These are phyloP conservation scores for Phytophthora boehmeriae DNA, from an alignment of 352 stramenopile species.

Conservation along the genomic window DNA sequence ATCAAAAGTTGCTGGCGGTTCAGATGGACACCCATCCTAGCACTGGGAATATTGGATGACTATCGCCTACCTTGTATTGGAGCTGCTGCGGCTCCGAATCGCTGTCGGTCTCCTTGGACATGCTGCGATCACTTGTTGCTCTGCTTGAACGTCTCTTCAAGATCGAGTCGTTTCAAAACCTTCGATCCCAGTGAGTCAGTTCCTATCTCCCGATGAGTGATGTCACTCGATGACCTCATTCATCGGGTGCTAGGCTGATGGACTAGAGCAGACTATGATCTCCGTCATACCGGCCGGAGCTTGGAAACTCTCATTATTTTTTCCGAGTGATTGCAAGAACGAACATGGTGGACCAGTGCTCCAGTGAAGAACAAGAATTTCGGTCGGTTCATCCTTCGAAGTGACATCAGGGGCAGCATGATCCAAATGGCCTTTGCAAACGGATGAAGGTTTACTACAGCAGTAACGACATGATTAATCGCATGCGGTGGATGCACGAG, in stretches of 20 bases:
- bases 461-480: conserved; percentile 3
- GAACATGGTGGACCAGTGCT: too few species aligned
- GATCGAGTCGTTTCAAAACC: conserved; percentile 23
- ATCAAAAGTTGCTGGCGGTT: conserved; percentile 1
- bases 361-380: conserved; percentile 8
- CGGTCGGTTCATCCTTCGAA: conserved; percentile 10
- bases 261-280: too few species aligned
- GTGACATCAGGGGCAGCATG: conserved; percentile 1
- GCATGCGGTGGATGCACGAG: conserved; percentile 17
- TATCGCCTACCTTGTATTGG: conserved; percentile 80
- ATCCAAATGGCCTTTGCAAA: background rate
- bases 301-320: too few species aligned
- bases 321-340: too few species aligned
- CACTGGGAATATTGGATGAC: background rate
- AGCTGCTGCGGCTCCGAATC: conserved; percentile 83
- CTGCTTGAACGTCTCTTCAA: conserved; percentile 11
- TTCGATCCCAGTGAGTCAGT: too few species aligned
- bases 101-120: conserved; percentile 89
- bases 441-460: conserved; percentile 15
- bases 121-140: too few species aligned
- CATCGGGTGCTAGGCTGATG: too few species aligned
- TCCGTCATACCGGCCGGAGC: too few species aligned
- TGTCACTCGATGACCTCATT: too few species aligned
- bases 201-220: too few species aligned
- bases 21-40: background rate